Conservation (phyloP, 2,329 filamentous ascomycete genomes). For the Colletotrichum filicis region DNA sequence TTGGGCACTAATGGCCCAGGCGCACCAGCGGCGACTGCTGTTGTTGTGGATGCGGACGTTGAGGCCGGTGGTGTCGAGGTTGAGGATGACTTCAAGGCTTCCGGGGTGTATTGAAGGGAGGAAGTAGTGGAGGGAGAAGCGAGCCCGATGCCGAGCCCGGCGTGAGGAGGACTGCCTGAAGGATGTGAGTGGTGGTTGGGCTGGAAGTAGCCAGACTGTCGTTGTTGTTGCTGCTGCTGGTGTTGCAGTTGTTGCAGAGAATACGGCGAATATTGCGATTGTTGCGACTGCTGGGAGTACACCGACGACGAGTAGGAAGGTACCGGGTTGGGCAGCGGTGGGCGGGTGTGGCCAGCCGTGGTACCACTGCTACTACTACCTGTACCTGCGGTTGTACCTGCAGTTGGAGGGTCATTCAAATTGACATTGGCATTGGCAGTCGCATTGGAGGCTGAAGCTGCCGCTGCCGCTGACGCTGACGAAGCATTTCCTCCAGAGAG, state of each 20-base stretch:
- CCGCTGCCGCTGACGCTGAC: not conserved
- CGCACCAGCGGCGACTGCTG: not conserved
- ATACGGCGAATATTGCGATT: not conserved
- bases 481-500: not conserved
- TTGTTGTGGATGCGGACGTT: conserved; percentile 1
- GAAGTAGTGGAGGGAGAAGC: conserved; percentile 16
- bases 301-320: conserved; percentile 1
- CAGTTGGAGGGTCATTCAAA: not conserved
- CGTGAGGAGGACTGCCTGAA: not conserved
- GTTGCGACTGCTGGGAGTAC: not conserved
- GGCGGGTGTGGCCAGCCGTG: conserved; percentile 33
- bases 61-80: not conserved
- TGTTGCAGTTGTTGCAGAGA: not conserved
- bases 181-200: conserved; percentile 2
- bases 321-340: conserved; percentile 26
- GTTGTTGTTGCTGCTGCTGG: conserved; percentile 4
- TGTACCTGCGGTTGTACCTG: conserved; percentile 32
- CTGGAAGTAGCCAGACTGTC: conserved; percentile 12
- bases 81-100: not conserved
- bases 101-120: conserved; percentile 10
- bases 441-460: not conserved
- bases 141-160: not conserved
- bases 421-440: not conserved
- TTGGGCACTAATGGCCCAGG: conserved; percentile 29
- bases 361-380: conserved; percentile 25